These are phyloP conservation scores for Bombardia bombarda DNA, from an alignment of 495 filamentous ascomycete genomes.

Conservation along the genomic window DNA sequence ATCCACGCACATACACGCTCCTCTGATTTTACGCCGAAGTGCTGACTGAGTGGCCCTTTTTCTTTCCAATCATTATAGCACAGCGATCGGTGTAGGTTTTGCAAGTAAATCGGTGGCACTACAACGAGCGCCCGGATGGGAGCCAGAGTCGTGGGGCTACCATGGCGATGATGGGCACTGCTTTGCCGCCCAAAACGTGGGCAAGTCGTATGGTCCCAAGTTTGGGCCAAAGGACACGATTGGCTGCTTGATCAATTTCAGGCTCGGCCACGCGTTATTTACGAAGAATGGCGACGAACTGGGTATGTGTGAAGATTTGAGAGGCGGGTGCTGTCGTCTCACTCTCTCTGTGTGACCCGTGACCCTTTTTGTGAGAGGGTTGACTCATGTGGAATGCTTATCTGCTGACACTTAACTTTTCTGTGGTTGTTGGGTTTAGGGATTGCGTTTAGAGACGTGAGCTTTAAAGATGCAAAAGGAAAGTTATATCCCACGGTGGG, in stretches of 20 bases:
- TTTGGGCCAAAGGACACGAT: conserved; percentile 71
- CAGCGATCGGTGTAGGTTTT: conserved; percentile 86
- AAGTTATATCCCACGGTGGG: conserved; percentile 80
- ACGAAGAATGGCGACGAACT: conserved; percentile 84
- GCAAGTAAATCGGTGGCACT: conserved; percentile 64
- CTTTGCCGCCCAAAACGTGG: conserved; percentile 66
- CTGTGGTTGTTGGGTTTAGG: conserved; percentile 38
- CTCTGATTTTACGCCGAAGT: not conserved
- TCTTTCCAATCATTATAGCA: conserved; percentile 34
- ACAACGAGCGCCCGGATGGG: conserved; percentile 87
- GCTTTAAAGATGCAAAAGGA: conserved; percentile 52
- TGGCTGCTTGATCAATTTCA: conserved; percentile 91
- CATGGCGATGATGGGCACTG: conserved; percentile 93
- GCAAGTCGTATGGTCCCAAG: conserved; percentile 67
- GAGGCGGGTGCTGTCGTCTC: too few relatives aligned
- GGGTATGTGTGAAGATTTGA: conserved; percentile 48
- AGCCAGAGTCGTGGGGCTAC: conserved; percentile 93
- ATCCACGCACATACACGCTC: too few relatives aligned
- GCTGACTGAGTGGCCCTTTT: conserved; percentile 12
- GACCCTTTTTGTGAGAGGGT: too few relatives aligned
- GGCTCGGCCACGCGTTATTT: conserved; percentile 80
- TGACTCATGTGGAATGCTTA: too few relatives aligned
- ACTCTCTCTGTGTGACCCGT: too few relatives aligned
- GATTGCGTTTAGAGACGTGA: conserved; percentile 73
- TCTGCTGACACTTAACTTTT: not conserved